Percentiles rank a stretch among this genome's conserved stretches.
Conservation (phyloP, 2,329 filamentous ascomycete species). For the Scedosporium minutisporum region DNA sequence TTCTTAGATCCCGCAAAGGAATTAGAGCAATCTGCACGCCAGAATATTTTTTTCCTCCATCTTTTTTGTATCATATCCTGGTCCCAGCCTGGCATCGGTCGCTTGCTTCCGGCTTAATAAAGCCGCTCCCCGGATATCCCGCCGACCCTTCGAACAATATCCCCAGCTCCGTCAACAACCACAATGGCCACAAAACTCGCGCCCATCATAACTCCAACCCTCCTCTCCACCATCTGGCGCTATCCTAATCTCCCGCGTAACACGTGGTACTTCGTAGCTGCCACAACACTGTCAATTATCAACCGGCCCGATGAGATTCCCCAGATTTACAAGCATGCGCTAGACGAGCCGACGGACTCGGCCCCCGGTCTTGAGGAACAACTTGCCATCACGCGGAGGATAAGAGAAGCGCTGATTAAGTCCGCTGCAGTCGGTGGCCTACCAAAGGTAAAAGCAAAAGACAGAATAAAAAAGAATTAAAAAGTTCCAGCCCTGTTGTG, state of each 20-base stretch:
- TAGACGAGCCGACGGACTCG: constrained; percentile 18
- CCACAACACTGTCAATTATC: constrained; percentile 33
- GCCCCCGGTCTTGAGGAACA: constrained; percentile 24
- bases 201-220: constrained; percentile 26
- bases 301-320: constrained; percentile 40
- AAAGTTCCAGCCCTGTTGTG: not conserved
- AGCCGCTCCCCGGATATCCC: not conserved
- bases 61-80: not conserved
- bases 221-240: constrained; percentile 30
- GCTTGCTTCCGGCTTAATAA: not conserved
- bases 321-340: constrained; percentile 30
- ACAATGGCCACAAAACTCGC: constrained; percentile 10
- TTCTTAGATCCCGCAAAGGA: too few relatives aligned
- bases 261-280: constrained; percentile 39
- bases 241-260: constrained; percentile 31
- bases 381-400: constrained; percentile 31
- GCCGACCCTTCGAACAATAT: not conserved
- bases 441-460: constrained; percentile 31
- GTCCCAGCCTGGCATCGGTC: not conserved
- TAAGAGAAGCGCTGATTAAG: constrained; percentile 41
- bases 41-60: not conserved
- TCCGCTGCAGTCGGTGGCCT: constrained; percentile 36
- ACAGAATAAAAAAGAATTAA: not conserved
- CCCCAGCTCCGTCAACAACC: not conserved
- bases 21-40: not conserved